Base-by-base conservation (phyloP, 257 asterid genomes). In the Gentiana macrophylla region DNA sequence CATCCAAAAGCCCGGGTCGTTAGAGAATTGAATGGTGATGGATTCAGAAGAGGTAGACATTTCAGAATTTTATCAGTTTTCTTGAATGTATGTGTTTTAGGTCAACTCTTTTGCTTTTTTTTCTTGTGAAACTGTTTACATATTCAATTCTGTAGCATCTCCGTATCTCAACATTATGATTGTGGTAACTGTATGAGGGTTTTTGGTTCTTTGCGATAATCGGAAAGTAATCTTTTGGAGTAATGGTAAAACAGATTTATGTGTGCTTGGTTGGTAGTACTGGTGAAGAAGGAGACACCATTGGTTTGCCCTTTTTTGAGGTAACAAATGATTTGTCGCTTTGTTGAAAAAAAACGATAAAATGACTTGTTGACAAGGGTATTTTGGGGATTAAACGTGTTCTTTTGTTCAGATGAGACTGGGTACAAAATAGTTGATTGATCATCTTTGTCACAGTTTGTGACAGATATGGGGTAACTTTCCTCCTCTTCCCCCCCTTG, bases 11-110 rank as follows among this genome's bases (percentile, higher is more conserved):
- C 61, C 90, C 94, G 50, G 80, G 75, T 64, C 80, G 77, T 79
- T 72, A 67, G 68, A 74, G 75, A 63, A 77, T 73, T 65, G 72
- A 60, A 44, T 37, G 78, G 79, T 91, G 79, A 79, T 91, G 83
- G 68, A 74, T 68, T 67, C 78, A 56, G 80, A 84, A 73, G 93
- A 87, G 95, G 98, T 91, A 91, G 96, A 66, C 74, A 55, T 82
- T 80, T 65, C 73, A 66, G 68, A 65, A 57, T 73, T 68, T 70
- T 69, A 55, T 76, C 69, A 74, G 77, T 75, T 70, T 67, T 58
- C 64, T 0, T 80, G 91, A 79, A 78, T 74, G 83, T 68, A 57
- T 75, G 76, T 61, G 69, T 79, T 71, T 77, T 85, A 80, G 66
- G 81, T 61, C 67, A 59, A 69, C 73, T 64, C 74, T 58, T 66